A percentile compares a stretch with the other conserved stretches of the same genome.
phyloP scores from a whole-genome alignment of 768 basidiomycete genomes.

The Trametes villosa region DNA sequence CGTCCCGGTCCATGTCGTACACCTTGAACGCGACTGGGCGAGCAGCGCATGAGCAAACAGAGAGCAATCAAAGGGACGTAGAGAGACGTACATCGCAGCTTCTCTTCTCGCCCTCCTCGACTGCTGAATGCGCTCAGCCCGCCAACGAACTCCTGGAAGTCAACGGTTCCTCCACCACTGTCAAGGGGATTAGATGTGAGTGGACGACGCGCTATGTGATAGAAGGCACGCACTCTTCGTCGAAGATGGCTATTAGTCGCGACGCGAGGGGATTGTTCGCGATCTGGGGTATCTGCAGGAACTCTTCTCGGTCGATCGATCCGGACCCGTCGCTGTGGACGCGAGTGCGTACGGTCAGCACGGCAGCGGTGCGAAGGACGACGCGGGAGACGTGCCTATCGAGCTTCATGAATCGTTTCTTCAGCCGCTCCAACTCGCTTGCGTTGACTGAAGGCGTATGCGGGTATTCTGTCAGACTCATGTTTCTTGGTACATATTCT shows the following conservation, averaged over 20 bases:
- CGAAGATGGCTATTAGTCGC: constrained; percentile 99
- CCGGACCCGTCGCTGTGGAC: constrained; percentile 88
- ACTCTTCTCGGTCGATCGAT: constrained; percentile 98
- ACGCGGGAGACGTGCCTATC: constrained; percentile 64
- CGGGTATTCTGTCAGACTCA: not conserved
- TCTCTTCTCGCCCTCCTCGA: constrained; percentile 95
- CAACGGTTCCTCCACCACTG: constrained; percentile 97
- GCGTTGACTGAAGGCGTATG: constrained; percentile 73
- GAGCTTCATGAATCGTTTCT: constrained; percentile 99
- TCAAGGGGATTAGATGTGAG: no score
- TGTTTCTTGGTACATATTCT: not conserved
- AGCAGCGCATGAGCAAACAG: not conserved
- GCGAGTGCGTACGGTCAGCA: not conserved
- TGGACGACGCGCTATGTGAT: no score
- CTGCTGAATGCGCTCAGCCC: constrained; percentile 98
- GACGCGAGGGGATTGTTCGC: constrained; percentile 96
- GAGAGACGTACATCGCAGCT: constrained; percentile 78
- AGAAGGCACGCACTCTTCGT: constrained; percentile 82
- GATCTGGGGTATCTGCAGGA: constrained; percentile 98
- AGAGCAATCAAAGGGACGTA: not conserved
- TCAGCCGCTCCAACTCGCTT: constrained; percentile 90
- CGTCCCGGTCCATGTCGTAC: constrained; percentile 98
- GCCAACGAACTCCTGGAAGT: constrained; percentile 99
- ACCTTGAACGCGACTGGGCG: constrained; percentile 96
- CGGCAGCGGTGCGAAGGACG: not conserved